Percentiles rank a stretch among this genome's conserved stretches.
Conservation (phyloP, 148 eudicot species). For the Polygonum maritimum region DNA sequence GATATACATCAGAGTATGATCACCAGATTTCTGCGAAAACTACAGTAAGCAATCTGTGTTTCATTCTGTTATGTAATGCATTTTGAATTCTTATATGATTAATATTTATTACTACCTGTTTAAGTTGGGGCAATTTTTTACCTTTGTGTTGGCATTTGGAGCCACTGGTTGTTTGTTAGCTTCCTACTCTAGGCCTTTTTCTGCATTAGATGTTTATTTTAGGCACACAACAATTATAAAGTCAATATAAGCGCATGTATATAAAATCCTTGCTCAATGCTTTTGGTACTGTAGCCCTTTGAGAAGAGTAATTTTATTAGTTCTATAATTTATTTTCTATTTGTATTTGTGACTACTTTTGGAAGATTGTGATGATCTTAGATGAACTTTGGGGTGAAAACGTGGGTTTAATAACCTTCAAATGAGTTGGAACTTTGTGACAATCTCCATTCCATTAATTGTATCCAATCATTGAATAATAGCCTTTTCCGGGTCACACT, state of each 20-base stretch:
- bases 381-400: background rate
- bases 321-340: background rate
- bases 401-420: background rate
- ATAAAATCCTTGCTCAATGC: background rate
- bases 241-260: too few species aligned
- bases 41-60: slow-evolving; percentile 46
- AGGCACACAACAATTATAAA: too few species aligned
- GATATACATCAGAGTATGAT: slow-evolving; percentile 68
- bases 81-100: background rate
- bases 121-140: too few species aligned
- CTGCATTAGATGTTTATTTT: too few species aligned
- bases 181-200: too few species aligned
- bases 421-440: background rate
- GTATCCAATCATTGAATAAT: background rate
- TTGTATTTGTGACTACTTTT: background rate
- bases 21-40: slow-evolving; percentile 72
- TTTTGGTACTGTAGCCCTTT: background rate
- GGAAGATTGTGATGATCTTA: background rate
- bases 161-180: too few species aligned
- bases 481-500: background rate
- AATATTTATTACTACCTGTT: background rate
- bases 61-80: background rate
- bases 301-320: background rate
- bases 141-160: too few species aligned
- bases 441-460: background rate